Evolutionary conservation across 108 stramenopile genomes (phyloP).

Genomic region (Craspedostauros australis): DNA sequence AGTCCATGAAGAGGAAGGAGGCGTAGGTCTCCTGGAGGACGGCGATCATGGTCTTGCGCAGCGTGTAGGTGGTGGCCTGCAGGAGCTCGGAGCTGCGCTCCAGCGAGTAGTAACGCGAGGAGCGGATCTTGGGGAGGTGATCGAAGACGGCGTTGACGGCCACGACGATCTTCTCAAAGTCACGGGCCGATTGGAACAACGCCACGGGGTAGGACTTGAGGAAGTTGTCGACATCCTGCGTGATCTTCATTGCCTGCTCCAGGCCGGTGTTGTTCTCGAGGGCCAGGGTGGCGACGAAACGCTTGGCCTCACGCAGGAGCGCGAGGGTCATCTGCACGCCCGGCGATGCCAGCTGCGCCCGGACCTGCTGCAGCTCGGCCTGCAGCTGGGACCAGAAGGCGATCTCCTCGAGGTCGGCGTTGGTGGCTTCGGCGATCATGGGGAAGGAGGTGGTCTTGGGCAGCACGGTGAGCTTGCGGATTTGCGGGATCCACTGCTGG

Average conservation of each 20-base stretch:
- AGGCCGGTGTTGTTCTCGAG: constrained; percentile 88
- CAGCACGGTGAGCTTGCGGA: constrained; percentile 70
- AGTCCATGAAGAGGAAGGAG: constrained; percentile 56
- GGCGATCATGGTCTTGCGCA: constrained; percentile 41
- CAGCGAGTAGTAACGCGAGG: constrained; percentile 79
- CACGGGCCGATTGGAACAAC: constrained; percentile 65
- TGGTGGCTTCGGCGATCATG: constrained; percentile 33
- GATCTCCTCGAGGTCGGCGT: constrained; percentile 73
- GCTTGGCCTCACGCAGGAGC: constrained; percentile 72
- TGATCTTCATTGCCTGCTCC: constrained; percentile 56
- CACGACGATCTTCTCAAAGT: constrained; percentile 47
- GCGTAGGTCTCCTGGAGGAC: constrained; percentile 50
- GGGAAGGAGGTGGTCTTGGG: constrained; percentile 58
- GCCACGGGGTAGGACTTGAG: constrained; percentile 76
- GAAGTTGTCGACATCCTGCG: constrained; percentile 73
- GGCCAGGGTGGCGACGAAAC: constrained; percentile 86
- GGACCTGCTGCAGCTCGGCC: constrained; percentile 47
- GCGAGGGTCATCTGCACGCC: constrained; percentile 53
- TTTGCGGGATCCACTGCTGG: constrained; percentile 72
- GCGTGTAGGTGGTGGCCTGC: constrained; percentile 74
- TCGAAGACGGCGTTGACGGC: constrained; percentile 69
- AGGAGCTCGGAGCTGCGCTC: constrained; percentile 71
- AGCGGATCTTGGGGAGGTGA: constrained; percentile 78
- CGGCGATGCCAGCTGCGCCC: constrained; percentile 51
- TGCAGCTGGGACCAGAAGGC: constrained; percentile 80